Evolutionary conservation across 768 basidiomycete species (phyloP).

Genomic region (Lenzites betulinus): DNA sequence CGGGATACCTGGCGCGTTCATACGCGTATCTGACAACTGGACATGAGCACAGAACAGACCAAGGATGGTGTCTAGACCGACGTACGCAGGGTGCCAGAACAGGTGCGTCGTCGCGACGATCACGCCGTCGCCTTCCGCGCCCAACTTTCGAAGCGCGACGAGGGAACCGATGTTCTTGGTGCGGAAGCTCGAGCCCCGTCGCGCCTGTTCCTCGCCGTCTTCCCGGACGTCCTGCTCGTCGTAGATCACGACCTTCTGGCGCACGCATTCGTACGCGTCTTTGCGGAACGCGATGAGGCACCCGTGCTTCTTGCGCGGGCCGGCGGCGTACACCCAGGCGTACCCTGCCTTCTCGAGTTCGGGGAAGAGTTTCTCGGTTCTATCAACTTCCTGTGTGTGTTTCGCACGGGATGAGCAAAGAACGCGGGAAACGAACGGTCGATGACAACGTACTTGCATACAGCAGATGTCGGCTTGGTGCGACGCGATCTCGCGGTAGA

Average conservation of each 20-base stretch:
- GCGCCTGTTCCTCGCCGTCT: constrained; percentile 36
- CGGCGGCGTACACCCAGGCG: constrained; percentile 62
- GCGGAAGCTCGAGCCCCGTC: constrained; percentile 59
- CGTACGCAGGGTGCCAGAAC: constrained; percentile 92
- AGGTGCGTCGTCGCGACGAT: constrained; percentile 89
- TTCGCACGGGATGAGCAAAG: not conserved
- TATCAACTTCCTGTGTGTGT: constrained; percentile 81
- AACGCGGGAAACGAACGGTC: not conserved
- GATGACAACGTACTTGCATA: constrained; percentile 62
- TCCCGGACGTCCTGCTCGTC: constrained; percentile 62
- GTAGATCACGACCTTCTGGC: constrained; percentile 57
- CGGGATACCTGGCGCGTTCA: constrained; percentile 69
- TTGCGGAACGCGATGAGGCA: constrained; percentile 78
- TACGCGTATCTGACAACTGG: constrained; percentile 61
- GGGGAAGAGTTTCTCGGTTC: constrained; percentile 71
- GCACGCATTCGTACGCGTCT: constrained; percentile 47
- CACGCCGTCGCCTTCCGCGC: constrained; percentile 51
- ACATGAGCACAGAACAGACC: constrained; percentile 4
- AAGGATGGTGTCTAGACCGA: constrained; percentile 12
- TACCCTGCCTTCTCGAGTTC: constrained; percentile 67
- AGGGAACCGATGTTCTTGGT: constrained; percentile 84
- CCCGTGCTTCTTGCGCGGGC: constrained; percentile 80
- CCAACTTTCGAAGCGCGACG: constrained; percentile 58
- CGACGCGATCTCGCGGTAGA: constrained; percentile 71
- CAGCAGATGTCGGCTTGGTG: constrained; percentile 82